Conservation (phyloP, 345 rosid species). For the Lepidium africanum region DNA sequence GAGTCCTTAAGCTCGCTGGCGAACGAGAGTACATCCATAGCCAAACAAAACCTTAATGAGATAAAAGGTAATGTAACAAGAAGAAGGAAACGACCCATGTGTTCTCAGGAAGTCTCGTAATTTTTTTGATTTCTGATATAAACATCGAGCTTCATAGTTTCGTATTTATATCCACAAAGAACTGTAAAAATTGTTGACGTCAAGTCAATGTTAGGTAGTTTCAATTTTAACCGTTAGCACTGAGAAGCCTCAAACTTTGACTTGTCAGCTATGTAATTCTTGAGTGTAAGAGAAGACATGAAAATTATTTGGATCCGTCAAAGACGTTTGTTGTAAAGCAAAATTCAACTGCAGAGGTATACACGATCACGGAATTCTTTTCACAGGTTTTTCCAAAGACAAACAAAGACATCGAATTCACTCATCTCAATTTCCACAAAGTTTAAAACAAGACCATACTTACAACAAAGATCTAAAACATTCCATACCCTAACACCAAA, state of each 20-base stretch:
- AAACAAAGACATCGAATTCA: constrained; percentile 16
- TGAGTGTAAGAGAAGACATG: neutral
- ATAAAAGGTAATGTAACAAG: constrained; percentile 14
- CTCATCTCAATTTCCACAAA: constrained; percentile 11
- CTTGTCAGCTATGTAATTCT: neutral
- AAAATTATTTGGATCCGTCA: constrained; percentile 1
- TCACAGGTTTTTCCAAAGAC: constrained; percentile 11
- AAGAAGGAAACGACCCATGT: neutral
- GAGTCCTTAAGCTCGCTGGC: constrained; percentile 26
- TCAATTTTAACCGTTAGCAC: neutral
- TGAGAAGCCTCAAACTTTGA: neutral
- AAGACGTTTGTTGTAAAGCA: neutral
- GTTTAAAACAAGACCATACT: constrained; percentile 15
- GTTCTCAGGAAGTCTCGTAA: neutral
- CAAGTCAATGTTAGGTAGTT: neutral
- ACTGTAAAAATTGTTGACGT: neutral
- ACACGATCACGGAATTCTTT: neutral
- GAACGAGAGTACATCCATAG: constrained; percentile 19
- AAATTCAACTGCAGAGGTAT: neutral
- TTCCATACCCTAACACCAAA: neutral
- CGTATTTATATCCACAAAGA: neutral
- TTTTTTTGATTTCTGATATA: neutral
- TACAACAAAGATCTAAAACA: constrained; percentile 17
- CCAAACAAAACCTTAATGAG: neutral
- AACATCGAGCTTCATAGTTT: neutral